These are phyloP conservation scores for Leptosphaerulina australis DNA, from an alignment of 2,329 filamentous ascomycete genomes.

Conservation along the genomic window DNA sequence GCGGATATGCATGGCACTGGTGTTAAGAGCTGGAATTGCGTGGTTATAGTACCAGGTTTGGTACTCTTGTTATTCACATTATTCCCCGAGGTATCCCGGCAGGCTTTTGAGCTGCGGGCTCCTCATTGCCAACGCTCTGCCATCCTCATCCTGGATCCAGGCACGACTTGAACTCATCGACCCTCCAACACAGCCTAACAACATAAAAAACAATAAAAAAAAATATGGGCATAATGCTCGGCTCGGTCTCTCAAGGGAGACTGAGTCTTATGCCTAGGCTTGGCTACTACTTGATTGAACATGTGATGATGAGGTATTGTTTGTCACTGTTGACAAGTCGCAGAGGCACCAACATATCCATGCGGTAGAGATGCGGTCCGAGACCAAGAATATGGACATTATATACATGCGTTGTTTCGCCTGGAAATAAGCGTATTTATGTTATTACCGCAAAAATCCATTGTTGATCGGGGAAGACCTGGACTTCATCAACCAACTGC, in stretches of 20 bases:
- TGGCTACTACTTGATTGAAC: background rate
- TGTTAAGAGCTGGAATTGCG: constrained; percentile 17
- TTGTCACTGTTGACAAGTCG: background rate
- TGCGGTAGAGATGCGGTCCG: no score
- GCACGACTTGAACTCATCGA: constrained; percentile 32
- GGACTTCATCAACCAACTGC: no score
- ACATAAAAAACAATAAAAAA: constrained; percentile 40
- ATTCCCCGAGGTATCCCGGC: constrained; percentile 7
- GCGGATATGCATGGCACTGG: constrained; percentile 14
- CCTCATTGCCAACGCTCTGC: constrained; percentile 10
- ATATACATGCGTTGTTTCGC: no score
- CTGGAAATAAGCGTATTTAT: no score
- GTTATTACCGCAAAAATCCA: no score
- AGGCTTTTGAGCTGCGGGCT: constrained; percentile 11
- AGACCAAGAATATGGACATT: no score
- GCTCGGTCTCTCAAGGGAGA: constrained; percentile 21
- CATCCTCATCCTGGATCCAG: constrained; percentile 28
- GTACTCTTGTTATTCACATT: constrained; percentile 20
- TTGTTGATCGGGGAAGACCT: no score
- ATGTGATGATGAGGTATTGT: background rate
- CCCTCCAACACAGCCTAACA: constrained; percentile 26
- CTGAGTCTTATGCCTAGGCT: constrained; percentile 39
- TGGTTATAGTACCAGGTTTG: constrained; percentile 19
- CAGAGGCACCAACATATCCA: background rate
- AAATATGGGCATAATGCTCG: constrained; percentile 45